A percentile compares a stretch with the other conserved stretches of the same genome.
Evolutionary conservation across 228 moss, liverwort and hornwort genomes (phyloP).

Genomic region (Sphagnum fallax): DNA sequence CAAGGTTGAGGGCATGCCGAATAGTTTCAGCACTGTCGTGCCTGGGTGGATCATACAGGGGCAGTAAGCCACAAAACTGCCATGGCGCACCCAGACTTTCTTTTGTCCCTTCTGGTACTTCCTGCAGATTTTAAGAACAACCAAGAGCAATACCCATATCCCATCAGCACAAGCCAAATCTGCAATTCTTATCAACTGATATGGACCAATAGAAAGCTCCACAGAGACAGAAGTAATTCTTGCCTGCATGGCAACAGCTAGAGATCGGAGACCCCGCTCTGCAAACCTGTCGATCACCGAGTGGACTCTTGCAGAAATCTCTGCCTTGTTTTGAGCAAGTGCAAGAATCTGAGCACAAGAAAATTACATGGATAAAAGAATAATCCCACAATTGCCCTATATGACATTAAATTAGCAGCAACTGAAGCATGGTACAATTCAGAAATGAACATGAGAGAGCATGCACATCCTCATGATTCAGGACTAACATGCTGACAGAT

Average conservation of each 20-base stretch:
- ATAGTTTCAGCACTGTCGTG: slow-evolving; percentile 97
- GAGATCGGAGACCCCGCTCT: slow-evolving; percentile 82
- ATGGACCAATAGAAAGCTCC: background rate
- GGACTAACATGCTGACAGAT: too few species aligned
- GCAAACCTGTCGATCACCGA: slow-evolving; percentile 79
- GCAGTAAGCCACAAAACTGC: slow-evolving; percentile 70
- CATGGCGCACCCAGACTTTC: slow-evolving; percentile 66
- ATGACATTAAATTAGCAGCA: too few species aligned
- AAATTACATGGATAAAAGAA: background rate
- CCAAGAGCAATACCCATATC: background rate
- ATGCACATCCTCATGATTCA: too few species aligned
- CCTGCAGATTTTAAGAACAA: slow-evolving; percentile 24
- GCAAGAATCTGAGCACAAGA: slow-evolving; percentile 36
- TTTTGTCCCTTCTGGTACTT: slow-evolving; percentile 58
- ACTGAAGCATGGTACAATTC: too few species aligned
- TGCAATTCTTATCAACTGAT: background rate
- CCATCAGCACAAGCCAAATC: background rate
- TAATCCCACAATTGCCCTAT: too few species aligned
- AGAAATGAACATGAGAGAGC: too few species aligned
- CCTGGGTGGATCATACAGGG: slow-evolving; percentile 87
- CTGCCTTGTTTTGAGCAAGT: slow-evolving; percentile 48
- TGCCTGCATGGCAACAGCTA: slow-evolving; percentile 86
- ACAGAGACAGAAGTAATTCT: slow-evolving; percentile 6
- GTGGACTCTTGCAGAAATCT: slow-evolving; percentile 56
- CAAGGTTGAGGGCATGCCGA: slow-evolving; percentile 77